A percentile compares a stretch with the other conserved stretches of the same genome.
These are phyloP conservation scores for Rutstroemia sp. DNA, from an alignment of 2,329 filamentous ascomycete genomes.

Conservation along the genomic window DNA sequence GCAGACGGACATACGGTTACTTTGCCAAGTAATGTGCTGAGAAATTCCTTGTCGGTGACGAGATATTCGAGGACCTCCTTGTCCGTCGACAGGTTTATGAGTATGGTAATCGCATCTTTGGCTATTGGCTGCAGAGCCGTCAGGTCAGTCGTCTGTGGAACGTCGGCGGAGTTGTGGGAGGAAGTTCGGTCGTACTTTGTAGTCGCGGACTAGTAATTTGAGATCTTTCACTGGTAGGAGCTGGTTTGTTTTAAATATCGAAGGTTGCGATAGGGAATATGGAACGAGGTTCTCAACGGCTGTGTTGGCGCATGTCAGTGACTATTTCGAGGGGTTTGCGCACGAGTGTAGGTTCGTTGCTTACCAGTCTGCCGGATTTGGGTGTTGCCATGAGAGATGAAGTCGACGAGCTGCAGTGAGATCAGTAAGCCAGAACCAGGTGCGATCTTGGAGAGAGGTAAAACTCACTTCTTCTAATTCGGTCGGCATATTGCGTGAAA, in stretches of 20 bases:
- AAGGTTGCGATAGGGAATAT: slow-evolving; percentile 65
- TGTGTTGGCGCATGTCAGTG: slow-evolving; percentile 29
- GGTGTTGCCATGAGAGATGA: slow-evolving; percentile 85
- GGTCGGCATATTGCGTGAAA: slow-evolving; percentile 50
- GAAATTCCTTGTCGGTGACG: slow-evolving; percentile 71
- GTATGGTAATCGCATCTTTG: slow-evolving; percentile 85
- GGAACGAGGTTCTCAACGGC: slow-evolving; percentile 83
- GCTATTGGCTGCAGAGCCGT: slow-evolving; percentile 61
- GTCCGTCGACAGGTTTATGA: slow-evolving; percentile 80
- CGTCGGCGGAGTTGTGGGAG: not conserved
- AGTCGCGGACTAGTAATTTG: slow-evolving; percentile 79
- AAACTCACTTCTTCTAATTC: slow-evolving; percentile 64
- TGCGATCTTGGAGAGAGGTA: no score
- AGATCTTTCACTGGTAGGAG: slow-evolving; percentile 77
- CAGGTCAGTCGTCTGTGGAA: slow-evolving; percentile 10
- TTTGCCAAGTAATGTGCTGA: slow-evolving; percentile 64
- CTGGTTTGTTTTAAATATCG: slow-evolving; percentile 76
- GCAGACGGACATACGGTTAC: slow-evolving; percentile 62
- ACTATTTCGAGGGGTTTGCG: not conserved
- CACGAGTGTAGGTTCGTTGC: slow-evolving; percentile 20
- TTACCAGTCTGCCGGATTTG: slow-evolving; percentile 76
- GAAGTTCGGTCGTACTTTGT: slow-evolving; percentile 51
- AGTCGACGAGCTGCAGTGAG: slow-evolving; percentile 68
- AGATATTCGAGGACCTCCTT: slow-evolving; percentile 65
- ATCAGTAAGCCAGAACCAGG: not conserved